These are phyloP conservation scores for Ophiocytium majus DNA, from an alignment of 352 stramenopile genomes.

Conservation along the genomic window DNA sequence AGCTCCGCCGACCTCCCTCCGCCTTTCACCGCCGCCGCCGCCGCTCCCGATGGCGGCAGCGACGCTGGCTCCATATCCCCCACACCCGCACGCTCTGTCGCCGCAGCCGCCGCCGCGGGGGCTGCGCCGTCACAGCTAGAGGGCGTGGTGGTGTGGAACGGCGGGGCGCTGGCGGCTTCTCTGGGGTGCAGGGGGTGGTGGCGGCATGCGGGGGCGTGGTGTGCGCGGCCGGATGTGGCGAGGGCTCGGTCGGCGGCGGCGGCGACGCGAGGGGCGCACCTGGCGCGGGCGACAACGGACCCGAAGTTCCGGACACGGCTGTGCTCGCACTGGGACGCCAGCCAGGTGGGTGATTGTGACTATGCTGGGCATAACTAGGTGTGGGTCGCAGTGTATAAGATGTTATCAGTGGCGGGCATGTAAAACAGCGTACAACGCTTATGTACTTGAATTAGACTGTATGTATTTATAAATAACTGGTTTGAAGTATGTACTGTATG, in stretches of 20 bases:
- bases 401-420: no score
- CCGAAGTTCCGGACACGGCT: slow-evolving; percentile 73
- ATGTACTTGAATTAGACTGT: no score
- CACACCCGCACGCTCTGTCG: no score
- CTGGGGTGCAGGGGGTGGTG: slow-evolving; percentile 58
- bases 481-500: no score
- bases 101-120: slow-evolving; percentile 25
- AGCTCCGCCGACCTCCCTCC: background rate
- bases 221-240: slow-evolving; percentile 29
- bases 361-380: no score
- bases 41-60: slow-evolving; percentile 26
- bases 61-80: no score
- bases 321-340: slow-evolving; percentile 74
- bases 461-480: no score
- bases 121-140: slow-evolving; percentile 1
- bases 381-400: no score
- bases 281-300: slow-evolving; percentile 66
- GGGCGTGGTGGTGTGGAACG: slow-evolving; percentile 49
- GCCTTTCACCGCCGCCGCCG: background rate
- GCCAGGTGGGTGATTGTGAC: slow-evolving; percentile 51
- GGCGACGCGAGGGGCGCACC: slow-evolving; percentile 42
- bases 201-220: slow-evolving; percentile 53
- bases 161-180: slow-evolving; percentile 39
- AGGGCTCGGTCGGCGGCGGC: slow-evolving; percentile 27
- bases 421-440: no score